Evolutionary conservation across 345 rosid genomes (phyloP).

Genomic region (Linum usitatissimum): DNA sequence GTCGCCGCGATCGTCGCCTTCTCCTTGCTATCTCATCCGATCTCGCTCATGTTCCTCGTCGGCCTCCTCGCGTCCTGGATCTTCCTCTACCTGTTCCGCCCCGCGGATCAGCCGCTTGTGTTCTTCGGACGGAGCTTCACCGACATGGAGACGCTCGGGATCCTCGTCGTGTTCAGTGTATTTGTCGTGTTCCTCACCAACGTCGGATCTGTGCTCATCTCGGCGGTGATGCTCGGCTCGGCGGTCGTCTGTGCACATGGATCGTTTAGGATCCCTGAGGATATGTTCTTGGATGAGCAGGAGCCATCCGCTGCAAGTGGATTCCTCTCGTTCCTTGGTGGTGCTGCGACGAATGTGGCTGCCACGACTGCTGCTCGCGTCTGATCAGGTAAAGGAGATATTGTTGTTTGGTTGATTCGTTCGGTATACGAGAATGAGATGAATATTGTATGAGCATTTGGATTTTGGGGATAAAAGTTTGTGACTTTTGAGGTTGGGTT

Average conservation of each 20-base stretch:
- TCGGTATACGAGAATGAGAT: background rate
- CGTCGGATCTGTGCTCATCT: constrained; percentile 63
- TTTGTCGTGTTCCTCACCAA: constrained; percentile 58
- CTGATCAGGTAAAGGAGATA: background rate
- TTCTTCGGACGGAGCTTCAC: constrained; percentile 46
- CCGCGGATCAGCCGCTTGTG: constrained; percentile 56
- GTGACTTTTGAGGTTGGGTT: too few relatives aligned
- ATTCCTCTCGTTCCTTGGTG: constrained; percentile 64
- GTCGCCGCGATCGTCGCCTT: constrained; percentile 30
- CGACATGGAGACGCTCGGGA: constrained; percentile 68
- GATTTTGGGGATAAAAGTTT: too few relatives aligned
- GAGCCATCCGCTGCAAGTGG: constrained; percentile 46
- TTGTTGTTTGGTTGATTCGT: too few relatives aligned
- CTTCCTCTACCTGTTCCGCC: constrained; percentile 69
- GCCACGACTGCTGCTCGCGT: constrained; percentile 40
- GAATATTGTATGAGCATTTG: background rate
- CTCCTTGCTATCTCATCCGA: constrained; percentile 49
- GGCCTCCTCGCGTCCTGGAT: constrained; percentile 62
- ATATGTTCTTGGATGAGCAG: constrained; percentile 69
- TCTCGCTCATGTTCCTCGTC: constrained; percentile 54
- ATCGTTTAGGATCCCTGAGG: constrained; percentile 58
- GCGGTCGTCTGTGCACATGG: constrained; percentile 65
- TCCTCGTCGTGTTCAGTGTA: constrained; percentile 41
- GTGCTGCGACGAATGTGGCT: constrained; percentile 52
- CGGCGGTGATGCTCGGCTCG: constrained; percentile 53